phyloP scores from a whole-genome alignment of 2,329 filamentous ascomycete genomes.

The Albifimbria verrucaria region DNA sequence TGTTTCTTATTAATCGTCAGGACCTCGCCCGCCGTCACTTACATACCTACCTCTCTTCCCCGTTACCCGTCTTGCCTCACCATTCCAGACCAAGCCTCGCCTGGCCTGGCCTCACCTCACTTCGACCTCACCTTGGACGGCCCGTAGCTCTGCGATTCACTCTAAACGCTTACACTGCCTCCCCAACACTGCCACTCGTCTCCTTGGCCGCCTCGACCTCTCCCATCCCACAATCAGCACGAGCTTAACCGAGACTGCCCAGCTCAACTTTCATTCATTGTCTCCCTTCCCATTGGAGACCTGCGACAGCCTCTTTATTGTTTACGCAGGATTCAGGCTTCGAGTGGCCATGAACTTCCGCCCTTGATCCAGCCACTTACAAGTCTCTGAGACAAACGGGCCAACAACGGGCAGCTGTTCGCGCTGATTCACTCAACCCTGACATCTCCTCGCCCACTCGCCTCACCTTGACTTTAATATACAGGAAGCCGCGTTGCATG shows the following conservation, averaged over 20 bases:
- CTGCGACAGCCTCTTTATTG: no score
- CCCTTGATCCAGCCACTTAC: neutral
- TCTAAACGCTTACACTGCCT: no score
- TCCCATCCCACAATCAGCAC: no score
- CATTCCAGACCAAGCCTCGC: neutral
- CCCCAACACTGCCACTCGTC: no score
- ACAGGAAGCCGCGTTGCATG: conserved; percentile 7
- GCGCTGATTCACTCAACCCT: neutral
- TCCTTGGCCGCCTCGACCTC: no score
- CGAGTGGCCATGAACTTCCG: neutral
- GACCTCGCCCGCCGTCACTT: neutral
- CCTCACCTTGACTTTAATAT: neutral
- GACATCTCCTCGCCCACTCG: neutral
- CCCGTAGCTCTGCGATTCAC: no score
- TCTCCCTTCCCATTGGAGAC: no score
- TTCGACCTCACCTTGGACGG: no score
- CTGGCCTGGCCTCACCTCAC: no score
- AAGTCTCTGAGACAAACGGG: neutral
- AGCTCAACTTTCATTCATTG: no score
- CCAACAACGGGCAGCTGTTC: neutral
- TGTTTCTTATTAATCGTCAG: neutral
- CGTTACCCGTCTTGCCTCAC: neutral
- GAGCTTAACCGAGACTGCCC: no score
- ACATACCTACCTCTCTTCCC: neutral
- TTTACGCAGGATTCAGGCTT: no score